Conservation (phyloP, 176 grass and related monocot genomes). For the barley (Hordeum vulgare) region DNA sequence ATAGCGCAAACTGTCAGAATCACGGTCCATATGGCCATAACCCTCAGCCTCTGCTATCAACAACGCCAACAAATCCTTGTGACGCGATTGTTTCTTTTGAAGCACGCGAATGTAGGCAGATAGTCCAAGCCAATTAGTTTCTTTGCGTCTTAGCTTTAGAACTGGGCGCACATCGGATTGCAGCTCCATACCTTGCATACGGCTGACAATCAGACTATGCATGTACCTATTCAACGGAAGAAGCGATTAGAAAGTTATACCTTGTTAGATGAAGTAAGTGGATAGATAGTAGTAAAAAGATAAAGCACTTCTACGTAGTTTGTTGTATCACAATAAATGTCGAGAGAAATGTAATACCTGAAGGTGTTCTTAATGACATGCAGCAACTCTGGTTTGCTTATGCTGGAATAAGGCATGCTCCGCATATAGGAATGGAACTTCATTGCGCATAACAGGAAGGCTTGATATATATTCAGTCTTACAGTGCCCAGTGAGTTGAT, state of each 20-base stretch:
- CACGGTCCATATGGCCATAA: conserved; percentile 17
- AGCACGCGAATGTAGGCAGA: conserved; percentile 60
- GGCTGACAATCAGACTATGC: conserved; percentile 52
- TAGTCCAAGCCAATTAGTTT: conserved; percentile 68
- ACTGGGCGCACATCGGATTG: conserved; percentile 28
- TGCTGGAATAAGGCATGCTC: conserved; percentile 25
- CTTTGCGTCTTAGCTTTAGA: conserved; percentile 47
- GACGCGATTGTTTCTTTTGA: conserved; percentile 67
- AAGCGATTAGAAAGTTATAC: background rate
- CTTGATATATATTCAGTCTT: conserved; percentile 75
- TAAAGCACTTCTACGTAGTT: background rate
- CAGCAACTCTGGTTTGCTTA: conserved; percentile 33
- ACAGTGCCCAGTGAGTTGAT: conserved; percentile 69
- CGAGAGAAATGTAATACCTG: conserved; percentile 37
- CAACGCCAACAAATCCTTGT: conserved; percentile 50
- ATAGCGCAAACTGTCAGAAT: conserved; percentile 40
- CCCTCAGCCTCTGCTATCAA: conserved; percentile 39
- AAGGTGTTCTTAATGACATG: conserved; percentile 55
- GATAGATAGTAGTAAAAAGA: background rate
- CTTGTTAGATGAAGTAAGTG: background rate
- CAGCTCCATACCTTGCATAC: conserved; percentile 32
- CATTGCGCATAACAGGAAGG: conserved; percentile 85
- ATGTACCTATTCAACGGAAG: conserved; percentile 55
- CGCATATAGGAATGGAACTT: conserved; percentile 83
- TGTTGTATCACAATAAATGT: background rate